These are phyloP conservation scores for Magnolia kwangsiensis DNA, from an alignment of 164 flowering plant genomes.

Conservation along the genomic window DNA sequence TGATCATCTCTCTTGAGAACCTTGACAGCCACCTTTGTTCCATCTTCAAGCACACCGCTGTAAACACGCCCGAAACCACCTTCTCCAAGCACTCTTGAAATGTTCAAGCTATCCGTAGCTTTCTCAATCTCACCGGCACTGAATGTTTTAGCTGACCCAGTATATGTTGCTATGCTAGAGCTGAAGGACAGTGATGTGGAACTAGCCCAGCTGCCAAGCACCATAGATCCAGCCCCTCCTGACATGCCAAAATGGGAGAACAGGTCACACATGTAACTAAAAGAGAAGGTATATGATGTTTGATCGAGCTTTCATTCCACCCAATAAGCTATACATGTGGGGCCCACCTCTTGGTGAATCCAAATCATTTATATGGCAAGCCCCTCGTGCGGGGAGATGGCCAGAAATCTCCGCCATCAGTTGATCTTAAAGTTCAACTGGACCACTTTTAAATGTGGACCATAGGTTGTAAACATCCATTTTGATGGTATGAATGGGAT, in stretches of 20 bases:
- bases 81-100: constrained; percentile 73
- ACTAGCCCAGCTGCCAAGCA: constrained; percentile 49
- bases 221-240: constrained; percentile 52
- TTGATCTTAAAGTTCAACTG: neutral
- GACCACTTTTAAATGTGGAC: neutral
- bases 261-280: neutral
- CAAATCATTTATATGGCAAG: neutral
- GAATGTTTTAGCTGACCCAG: constrained; percentile 79
- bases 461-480: neutral
- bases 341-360: neutral
- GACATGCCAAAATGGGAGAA: neutral
- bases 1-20: constrained; percentile 85
- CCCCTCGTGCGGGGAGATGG: neutral
- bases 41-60: constrained; percentile 79
- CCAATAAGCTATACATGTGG: neutral
- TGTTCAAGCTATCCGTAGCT: constrained; percentile 68
- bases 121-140: constrained; percentile 59
- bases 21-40: constrained; percentile 77
- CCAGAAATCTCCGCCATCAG: neutral
- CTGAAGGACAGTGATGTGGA: constrained; percentile 64
- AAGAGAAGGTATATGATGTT: neutral
- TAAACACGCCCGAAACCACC: constrained; percentile 97
- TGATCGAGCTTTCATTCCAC: neutral
- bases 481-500: neutral
- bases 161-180: constrained; percentile 69